These are phyloP conservation scores for Hymenochaete sp. DNA, from an alignment of 1,284 basidiomycete genomes.

Conservation along the genomic window DNA sequence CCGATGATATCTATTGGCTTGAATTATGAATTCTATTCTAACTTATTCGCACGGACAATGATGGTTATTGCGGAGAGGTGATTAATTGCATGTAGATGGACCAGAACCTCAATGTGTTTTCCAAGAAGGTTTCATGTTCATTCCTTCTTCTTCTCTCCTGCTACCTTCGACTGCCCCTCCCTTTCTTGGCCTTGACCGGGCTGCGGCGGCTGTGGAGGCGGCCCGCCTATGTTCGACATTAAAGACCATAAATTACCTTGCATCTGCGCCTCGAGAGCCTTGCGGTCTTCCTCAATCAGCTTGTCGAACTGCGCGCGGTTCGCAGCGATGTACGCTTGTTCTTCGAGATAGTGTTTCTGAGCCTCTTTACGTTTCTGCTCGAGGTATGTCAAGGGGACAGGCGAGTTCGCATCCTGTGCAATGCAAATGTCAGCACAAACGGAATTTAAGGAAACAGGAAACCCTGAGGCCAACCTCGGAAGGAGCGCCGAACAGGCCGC, in stretches of 20 bases:
- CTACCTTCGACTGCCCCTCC: too few relatives aligned
- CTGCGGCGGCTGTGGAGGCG: too few relatives aligned
- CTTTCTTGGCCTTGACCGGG: too few relatives aligned
- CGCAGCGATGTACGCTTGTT: constrained; percentile 79
- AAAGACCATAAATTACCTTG: constrained; percentile 37
- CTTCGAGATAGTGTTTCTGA: constrained; percentile 76
- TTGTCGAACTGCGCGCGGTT: constrained; percentile 79
- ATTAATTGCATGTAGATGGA: too few relatives aligned
- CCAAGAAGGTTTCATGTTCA: too few relatives aligned
- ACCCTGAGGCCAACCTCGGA: neutral
- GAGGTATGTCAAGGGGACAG: constrained; percentile 74
- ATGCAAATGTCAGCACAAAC: constrained; percentile 1
- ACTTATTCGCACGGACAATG: too few relatives aligned
- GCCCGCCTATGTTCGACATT: constrained; percentile 25
- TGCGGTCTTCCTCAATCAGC: constrained; percentile 73
- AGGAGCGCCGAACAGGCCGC: constrained; percentile 48
- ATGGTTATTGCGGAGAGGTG: too few relatives aligned
- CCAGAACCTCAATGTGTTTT: too few relatives aligned
- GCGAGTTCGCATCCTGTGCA: constrained; percentile 26
- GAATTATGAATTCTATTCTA: too few relatives aligned
- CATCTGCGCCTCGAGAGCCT: constrained; percentile 62
- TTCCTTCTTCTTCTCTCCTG: too few relatives aligned
- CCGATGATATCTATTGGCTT: too few relatives aligned
- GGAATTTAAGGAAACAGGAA: neutral
- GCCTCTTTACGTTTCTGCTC: constrained; percentile 87